These are phyloP conservation scores for Colletotrichum tanaceti DNA, from an alignment of 2,329 filamentous ascomycete species.

Conservation along the genomic window DNA sequence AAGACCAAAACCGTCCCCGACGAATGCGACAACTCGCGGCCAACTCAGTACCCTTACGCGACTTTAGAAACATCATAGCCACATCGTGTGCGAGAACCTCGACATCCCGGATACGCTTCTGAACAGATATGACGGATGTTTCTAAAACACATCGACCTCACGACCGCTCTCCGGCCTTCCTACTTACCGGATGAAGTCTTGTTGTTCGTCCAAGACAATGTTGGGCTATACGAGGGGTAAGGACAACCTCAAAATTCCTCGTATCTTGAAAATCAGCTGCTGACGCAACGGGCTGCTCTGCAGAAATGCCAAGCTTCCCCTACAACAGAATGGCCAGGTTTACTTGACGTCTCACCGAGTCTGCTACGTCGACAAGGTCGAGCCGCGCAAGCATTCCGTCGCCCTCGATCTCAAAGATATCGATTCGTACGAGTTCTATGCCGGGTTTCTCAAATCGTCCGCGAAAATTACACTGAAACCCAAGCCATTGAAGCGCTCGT, in stretches of 20 bases:
- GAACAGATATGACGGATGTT: constrained; percentile 83
- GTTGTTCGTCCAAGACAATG: constrained; percentile 96
- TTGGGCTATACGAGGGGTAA: constrained; percentile 97
- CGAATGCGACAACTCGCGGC: constrained; percentile 30
- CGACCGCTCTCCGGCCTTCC: constrained; percentile 92
- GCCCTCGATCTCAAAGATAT: constrained; percentile 91
- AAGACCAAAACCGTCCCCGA: background rate
- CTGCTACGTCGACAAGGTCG: constrained; percentile 91
- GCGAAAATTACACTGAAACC: constrained; percentile 91
- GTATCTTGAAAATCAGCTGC: background rate
- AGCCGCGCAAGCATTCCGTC: constrained; percentile 86
- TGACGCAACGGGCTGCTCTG: constrained; percentile 2
- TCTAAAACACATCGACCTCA: constrained; percentile 94
- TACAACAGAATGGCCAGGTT: constrained; percentile 94
- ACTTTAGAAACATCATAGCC: constrained; percentile 6
- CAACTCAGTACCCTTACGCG: constrained; percentile 2
- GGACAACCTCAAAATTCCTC: background rate
- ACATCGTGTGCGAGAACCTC: constrained; percentile 16
- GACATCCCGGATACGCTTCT: constrained; percentile 8
- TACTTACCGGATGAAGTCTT: constrained; percentile 94
- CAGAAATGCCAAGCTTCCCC: constrained; percentile 94
- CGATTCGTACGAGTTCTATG: constrained; percentile 90
- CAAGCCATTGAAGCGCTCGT: constrained; percentile 77
- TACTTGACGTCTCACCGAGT: constrained; percentile 96
- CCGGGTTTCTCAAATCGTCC: constrained; percentile 94